A percentile compares a stretch with the other conserved stretches of the same genome.
Conservation (phyloP, 345 rosid species). For the Abelmoschus esculentus region DNA sequence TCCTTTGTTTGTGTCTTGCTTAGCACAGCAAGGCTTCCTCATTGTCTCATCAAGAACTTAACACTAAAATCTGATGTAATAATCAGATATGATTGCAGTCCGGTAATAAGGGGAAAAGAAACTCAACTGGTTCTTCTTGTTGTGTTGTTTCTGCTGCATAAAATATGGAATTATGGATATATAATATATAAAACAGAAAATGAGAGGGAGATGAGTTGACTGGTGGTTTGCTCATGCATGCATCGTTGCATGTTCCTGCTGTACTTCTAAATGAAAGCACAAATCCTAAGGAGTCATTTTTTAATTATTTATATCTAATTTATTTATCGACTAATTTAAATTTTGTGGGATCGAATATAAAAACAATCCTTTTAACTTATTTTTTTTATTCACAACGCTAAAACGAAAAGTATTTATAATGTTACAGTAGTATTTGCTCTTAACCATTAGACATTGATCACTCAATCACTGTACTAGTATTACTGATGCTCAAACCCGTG, state of each 20-base stretch:
- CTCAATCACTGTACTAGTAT: too few species aligned
- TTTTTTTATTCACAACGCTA: too few species aligned
- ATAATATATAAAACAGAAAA: background rate
- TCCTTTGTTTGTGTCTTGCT: conserved; percentile 47
- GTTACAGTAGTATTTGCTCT: too few species aligned
- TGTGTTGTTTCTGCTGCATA: background rate
- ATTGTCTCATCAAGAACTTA: conserved; percentile 9
- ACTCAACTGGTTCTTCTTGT: background rate
- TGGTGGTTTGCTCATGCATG: conserved; percentile 34
- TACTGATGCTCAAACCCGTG: too few species aligned
- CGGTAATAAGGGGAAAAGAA: background rate
- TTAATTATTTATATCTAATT: too few species aligned
- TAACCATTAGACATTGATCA: too few species aligned
- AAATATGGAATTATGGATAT: background rate
- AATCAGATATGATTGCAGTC: background rate
- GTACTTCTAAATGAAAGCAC: too few species aligned
- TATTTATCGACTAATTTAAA: too few species aligned
- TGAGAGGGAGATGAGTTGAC: conserved; percentile 34
- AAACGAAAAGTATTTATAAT: too few species aligned
- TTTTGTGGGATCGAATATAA: too few species aligned
- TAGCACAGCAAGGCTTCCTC: conserved; percentile 59
- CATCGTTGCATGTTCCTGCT: background rate
- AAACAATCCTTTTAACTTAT: too few species aligned
- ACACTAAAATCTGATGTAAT: background rate
- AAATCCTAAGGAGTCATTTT: too few species aligned